These are phyloP conservation scores for Obelidium mucronatum DNA, from an alignment of 192 early-diverging fungal species.

Conservation along the genomic window DNA sequence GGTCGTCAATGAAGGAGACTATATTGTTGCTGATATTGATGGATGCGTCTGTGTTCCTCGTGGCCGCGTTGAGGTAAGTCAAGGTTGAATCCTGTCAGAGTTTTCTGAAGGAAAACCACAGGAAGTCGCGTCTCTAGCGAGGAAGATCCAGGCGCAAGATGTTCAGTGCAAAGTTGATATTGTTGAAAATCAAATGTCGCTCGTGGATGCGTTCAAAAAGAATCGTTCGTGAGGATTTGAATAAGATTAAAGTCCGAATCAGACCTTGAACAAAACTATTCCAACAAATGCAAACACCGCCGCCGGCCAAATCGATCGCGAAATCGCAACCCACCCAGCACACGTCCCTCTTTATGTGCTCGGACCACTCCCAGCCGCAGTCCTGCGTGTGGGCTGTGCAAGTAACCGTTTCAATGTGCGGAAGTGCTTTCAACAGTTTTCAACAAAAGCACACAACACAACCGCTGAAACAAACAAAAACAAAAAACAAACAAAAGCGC, in stretches of 20 bases:
- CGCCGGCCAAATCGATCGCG: not conserved
- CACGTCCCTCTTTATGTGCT: not conserved
- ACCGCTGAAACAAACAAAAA: not conserved
- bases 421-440: not conserved
- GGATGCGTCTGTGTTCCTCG: constrained; percentile 56
- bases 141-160: constrained; percentile 36
- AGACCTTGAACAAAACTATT: too few species aligned
- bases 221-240: constrained; percentile 28
- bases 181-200: constrained; percentile 24
- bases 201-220: constrained; percentile 52
- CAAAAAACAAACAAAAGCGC: not conserved
- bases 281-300: not conserved
- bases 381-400: not conserved
- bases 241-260: not conserved
- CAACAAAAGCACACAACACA: too few species aligned
- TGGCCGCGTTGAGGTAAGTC: constrained; percentile 21
- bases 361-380: not conserved
- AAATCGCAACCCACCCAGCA: not conserved
- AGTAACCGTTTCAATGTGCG: not conserved
- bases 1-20: constrained; percentile 43
- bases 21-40: constrained; percentile 59
- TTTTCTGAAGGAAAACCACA: not conserved
- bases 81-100: not conserved
- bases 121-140: constrained; percentile 40
- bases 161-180: constrained; percentile 50